Base-by-base conservation (phyloP, 2,329 filamentous ascomycete species). In the Davidsoniella australis region DNA sequence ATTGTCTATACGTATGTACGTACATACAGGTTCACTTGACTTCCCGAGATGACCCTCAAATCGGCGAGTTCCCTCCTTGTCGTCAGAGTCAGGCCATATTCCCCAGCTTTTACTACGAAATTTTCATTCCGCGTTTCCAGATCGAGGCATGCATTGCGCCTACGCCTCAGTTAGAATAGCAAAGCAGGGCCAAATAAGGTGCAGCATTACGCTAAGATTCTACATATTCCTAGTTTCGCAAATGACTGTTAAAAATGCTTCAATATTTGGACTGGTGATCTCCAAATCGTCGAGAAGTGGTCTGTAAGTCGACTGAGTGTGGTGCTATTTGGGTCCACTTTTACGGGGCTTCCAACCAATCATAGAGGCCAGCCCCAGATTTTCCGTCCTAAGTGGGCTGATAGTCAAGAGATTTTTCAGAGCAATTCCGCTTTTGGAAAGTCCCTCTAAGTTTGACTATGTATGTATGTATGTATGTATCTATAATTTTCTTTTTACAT, bases 251-350 rank as follows among this genome's bases (percentile, higher is more conserved):
- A 24, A 7, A 20, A 16, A 41, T 7, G n/a, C 45, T 12, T 26
- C 20, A 41, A 41, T 40, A 41, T n/a, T 18, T 20, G n/a, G 38
- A 10, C 37, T 24, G 29, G 29, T 33, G 29, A 33, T 33, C 29
- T 33, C 29, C 24, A 20, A 23, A 41, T 29, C 29, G 16, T 33
- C 38, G 42, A 40, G 39, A 45, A 46, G 24, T 50, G 42, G 48
- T 41, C 18, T 50, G 48, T 36, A 38, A 23, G 48, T 50, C 48
- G 42, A 33, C 41, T 41, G 48, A 50, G 42, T 18, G 42, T 50
- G 48, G 48, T 50, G 36, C 41, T 44, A 45, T 50, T 16, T 6
- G 16, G 20, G 3, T 14, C 48, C 42, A 45, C 37, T 17, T 6
- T 33, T 12, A 16, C 10, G n/a, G 17, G 10, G 4, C 8, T 23